Evolutionary conservation across 1,284 basidiomycete genomes (phyloP).

Genomic region (Psilocybe mexicana): DNA sequence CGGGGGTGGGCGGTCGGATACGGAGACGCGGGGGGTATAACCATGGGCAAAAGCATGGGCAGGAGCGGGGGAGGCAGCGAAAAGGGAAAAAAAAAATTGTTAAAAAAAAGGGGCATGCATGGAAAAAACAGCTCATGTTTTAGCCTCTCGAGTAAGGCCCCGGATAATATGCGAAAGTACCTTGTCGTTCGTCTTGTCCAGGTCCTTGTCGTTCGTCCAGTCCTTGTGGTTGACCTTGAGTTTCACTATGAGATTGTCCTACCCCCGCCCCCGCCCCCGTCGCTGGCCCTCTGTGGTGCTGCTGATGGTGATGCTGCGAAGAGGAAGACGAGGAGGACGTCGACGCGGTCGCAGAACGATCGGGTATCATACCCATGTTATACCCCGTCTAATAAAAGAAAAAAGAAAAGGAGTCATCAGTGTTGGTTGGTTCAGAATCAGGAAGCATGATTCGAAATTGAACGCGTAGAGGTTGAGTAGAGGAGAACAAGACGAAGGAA

Average conservation of each 20-base stretch:
- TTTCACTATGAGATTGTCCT: no score
- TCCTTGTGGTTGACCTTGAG: no score
- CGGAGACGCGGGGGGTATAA: no score
- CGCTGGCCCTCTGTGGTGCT: slow-evolving; percentile 9
- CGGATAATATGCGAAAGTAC: slow-evolving; percentile 14
- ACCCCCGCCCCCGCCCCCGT: neutral
- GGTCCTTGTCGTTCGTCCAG: neutral
- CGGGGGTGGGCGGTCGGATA: neutral
- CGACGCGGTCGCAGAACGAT: slow-evolving; percentile 15
- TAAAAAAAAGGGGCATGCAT: slow-evolving; percentile 1
- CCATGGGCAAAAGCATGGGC: no score
- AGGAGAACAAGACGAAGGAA: no score
- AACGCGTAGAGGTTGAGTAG: no score
- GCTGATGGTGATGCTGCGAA: neutral
- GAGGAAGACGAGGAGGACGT: slow-evolving; percentile 19
- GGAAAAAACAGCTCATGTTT: neutral
- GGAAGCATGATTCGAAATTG: no score
- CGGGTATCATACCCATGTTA: slow-evolving; percentile 15
- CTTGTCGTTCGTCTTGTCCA: slow-evolving; percentile 18
- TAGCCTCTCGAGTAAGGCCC: slow-evolving; percentile 9
- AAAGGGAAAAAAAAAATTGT: slow-evolving; percentile 5
- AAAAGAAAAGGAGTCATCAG: neutral
- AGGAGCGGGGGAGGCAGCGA: neutral
- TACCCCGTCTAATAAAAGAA: slow-evolving; percentile 2
- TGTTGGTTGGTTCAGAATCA: no score